These are phyloP conservation scores for Pseudodiploospora longispora DNA, from an alignment of 2,329 filamentous ascomycete genomes.

Conservation along the genomic window DNA sequence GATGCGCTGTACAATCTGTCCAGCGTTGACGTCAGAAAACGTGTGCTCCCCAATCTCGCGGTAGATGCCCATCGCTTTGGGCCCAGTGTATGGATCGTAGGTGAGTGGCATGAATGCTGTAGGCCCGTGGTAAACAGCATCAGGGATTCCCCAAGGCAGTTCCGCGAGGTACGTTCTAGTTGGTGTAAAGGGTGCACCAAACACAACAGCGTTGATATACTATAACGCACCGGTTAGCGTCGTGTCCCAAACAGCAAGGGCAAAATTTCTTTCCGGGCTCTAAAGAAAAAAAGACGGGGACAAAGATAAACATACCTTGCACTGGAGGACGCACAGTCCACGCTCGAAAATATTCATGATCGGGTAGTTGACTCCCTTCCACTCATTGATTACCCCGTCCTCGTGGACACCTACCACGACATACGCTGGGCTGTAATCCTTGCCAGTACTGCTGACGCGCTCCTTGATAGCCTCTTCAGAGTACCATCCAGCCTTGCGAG, in stretches of 20 bases:
- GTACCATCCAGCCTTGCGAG: constrained; percentile 65
- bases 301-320: constrained; percentile 54
- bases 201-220: constrained; percentile 82
- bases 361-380: constrained; percentile 96
- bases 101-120: constrained; percentile 80
- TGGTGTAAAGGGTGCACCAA: constrained; percentile 83
- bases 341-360: constrained; percentile 99
- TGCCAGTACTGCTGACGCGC: constrained; percentile 48
- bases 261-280: background rate
- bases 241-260: background rate
- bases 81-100: constrained; percentile 72
- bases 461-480: constrained; percentile 53
- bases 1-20: constrained; percentile 84
- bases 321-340: constrained; percentile 90
- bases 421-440: constrained; percentile 74
- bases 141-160: constrained; percentile 65
- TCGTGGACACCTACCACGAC: constrained; percentile 93
- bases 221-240: constrained; percentile 24
- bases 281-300: background rate
- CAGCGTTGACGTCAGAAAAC: constrained; percentile 84
- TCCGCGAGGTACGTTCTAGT: constrained; percentile 68
- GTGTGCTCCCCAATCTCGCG: constrained; percentile 66
- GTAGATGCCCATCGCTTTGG: constrained; percentile 80
- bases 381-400: constrained; percentile 88
- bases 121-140: constrained; percentile 90